A percentile compares a stretch with the other conserved stretches of the same genome.
phyloP scores from a whole-genome alignment of 2,329 filamentous ascomycete genomes.

The Apiospora pterosperma region DNA sequence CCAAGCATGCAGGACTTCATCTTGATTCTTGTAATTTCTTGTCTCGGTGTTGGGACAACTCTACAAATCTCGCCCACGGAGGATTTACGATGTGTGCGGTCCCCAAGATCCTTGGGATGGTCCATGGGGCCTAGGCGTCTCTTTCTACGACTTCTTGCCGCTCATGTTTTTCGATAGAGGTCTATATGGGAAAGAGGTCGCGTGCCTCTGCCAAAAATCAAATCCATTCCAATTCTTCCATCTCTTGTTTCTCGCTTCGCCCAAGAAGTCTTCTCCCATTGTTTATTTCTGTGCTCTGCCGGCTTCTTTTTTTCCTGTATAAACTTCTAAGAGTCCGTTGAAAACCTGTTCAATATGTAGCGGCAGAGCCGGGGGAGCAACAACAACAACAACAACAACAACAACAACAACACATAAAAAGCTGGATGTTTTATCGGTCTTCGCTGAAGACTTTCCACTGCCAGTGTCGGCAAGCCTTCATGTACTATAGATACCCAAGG shows the following conservation, averaged over 20 bases:
- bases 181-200: slow-evolving; percentile 3
- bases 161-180: background rate
- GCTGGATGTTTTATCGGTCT: slow-evolving; percentile 31
- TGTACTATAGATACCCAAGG: slow-evolving; percentile 15
- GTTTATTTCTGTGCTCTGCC: slow-evolving; percentile 13
- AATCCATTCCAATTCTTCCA: slow-evolving; percentile 17
- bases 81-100: slow-evolving; percentile 34
- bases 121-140: slow-evolving; percentile 13
- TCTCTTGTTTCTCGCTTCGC: slow-evolving; percentile 13
- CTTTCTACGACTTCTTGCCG: slow-evolving; percentile 4
- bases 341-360: background rate
- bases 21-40: slow-evolving; percentile 42
- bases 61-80: slow-evolving; percentile 25
- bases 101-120: slow-evolving; percentile 18
- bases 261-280: slow-evolving; percentile 18
- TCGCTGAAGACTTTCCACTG: slow-evolving; percentile 12
- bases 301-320: slow-evolving; percentile 19
- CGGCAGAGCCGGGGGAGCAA: background rate
- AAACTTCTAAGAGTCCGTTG: slow-evolving; percentile 14
- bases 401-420: slow-evolving; percentile 3
- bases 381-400: too few relatives aligned
- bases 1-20: slow-evolving; percentile 25
- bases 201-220: slow-evolving; percentile 17
- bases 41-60: slow-evolving; percentile 31
- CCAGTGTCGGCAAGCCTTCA: slow-evolving; percentile 13